Conservation (phyloP, 2,329 filamentous ascomycete genomes). For the Cladosporium sp. region DNA sequence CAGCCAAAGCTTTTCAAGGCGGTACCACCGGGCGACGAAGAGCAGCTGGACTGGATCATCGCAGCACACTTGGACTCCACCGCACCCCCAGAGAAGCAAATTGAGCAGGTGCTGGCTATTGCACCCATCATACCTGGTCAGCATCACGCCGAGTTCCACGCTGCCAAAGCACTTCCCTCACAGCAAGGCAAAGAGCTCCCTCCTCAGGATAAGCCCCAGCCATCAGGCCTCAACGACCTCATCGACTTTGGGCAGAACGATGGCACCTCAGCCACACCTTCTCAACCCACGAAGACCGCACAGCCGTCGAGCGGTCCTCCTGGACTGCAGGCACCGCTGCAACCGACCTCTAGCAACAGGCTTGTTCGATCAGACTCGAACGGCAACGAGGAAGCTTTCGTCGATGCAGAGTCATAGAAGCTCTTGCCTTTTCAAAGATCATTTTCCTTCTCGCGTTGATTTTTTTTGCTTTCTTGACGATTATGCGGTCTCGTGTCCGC, state of each 20-base stretch:
- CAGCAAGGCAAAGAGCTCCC: constrained; percentile 17
- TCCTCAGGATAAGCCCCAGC: constrained; percentile 3
- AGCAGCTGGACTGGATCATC: constrained; percentile 93
- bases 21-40: constrained; percentile 61
- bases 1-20: constrained; percentile 77
- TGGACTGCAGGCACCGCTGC: constrained; percentile 17
- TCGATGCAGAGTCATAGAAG: constrained; percentile 40
- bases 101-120: constrained; percentile 79
- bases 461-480: not conserved
- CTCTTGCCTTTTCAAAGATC: not conserved
- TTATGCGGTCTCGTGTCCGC: not conserved
- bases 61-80: constrained; percentile 70
- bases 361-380: constrained; percentile 38
- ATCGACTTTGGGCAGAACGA: constrained; percentile 56
- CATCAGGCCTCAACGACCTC: constrained; percentile 36
- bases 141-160: constrained; percentile 16
- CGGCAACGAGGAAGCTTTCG: constrained; percentile 43
- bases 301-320: constrained; percentile 3
- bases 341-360: constrained; percentile 14
- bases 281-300: constrained; percentile 16
- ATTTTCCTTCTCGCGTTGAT: not conserved
- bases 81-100: constrained; percentile 61
- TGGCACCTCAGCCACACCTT: constrained; percentile 12
- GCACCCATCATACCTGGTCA: constrained; percentile 67
- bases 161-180: constrained; percentile 11